Evolutionary conservation across 1,284 basidiomycete species (phyloP).

Genomic region (Cryptococcus amylolentus): DNA sequence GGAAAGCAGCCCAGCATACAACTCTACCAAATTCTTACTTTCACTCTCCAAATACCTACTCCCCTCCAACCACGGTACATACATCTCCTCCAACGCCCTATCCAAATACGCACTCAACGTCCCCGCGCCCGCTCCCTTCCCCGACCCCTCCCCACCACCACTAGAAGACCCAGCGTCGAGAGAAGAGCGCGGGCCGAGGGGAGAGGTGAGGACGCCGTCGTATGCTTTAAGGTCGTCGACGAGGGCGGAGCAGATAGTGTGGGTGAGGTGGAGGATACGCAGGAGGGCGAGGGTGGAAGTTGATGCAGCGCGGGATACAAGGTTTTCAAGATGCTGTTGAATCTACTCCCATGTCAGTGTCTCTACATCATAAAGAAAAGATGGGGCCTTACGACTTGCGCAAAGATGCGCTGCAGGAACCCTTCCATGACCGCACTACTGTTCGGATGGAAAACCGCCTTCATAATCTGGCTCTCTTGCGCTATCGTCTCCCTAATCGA

Average conservation of each 20-base stretch:
- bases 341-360: conserved; percentile 57
- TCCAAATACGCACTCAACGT: conserved; percentile 80
- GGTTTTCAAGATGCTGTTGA: conserved; percentile 86
- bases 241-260: conserved; percentile 70
- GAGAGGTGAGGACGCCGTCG: conserved; percentile 64
- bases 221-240: conserved; percentile 91
- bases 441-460: conserved; percentile 92
- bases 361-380: neutral
- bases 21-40: conserved; percentile 75
- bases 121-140: conserved; percentile 11
- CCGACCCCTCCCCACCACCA: neutral
- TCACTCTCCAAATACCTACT: conserved; percentile 89
- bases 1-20: conserved; percentile 72
- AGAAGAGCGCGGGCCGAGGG: neutral
- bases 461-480: conserved; percentile 96
- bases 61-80: conserved; percentile 89
- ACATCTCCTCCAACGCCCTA: conserved; percentile 91
- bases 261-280: conserved; percentile 83
- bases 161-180: neutral
- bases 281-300: conserved; percentile 87
- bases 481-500: conserved; percentile 89
- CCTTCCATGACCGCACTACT: conserved; percentile 98
- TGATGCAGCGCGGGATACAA: conserved; percentile 67
- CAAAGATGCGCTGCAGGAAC: conserved; percentile 95
- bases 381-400: conserved; percentile 72